Evolutionary conservation across 257 asterid species (phyloP), one percentile per base, ranked within the genome.

Genomic region (Solanum raphanifolium): DNA sequence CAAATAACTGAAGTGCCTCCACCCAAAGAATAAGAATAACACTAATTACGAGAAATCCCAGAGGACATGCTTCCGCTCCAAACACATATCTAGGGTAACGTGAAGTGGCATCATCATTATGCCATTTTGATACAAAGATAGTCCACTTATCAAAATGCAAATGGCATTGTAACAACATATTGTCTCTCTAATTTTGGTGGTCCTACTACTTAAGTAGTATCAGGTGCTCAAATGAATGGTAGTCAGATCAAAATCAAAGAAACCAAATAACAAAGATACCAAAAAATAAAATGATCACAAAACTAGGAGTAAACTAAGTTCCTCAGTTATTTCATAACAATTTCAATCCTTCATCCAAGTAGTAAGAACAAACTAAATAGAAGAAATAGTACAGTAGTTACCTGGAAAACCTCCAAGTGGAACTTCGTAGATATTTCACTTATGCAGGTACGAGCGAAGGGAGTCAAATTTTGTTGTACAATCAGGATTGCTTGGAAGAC

Each of bases 321-420:
- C 36, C 65, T 41, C 25, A 78, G 35, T 38, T 41, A 41, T 78
- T 41, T 78, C 65, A 15, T 78, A 78, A 41, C 62, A 25, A 41
- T 13, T n/a, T n/a, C 35, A 39, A 3, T 25, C 62, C 84, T 13
- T 43, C 62, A 1, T 78, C 41, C 62, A 78, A 25, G 84, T 41
- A 78, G 84, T 78, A 39, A 78, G 36, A 43, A 41, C 36, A 39
- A 78, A 29, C 36, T 41, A 58, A 39, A 39, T 39, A 78, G 65
- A 7, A 41, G 23, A 39, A 38, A 41, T 39, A 41, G 62, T 78
- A 41, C 15, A 41, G 84, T 25, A 38, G 13, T 78, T 16, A 95
- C 99, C 98, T 94, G 97, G 84, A 96, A 96, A 90, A 92, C 95
- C 91, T 96, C 99, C 91, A 96, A 89, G 88, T 93, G 97, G 76